phyloP scores from a whole-genome alignment of 345 rosid genomes.

The Hypericum androsaemum region DNA sequence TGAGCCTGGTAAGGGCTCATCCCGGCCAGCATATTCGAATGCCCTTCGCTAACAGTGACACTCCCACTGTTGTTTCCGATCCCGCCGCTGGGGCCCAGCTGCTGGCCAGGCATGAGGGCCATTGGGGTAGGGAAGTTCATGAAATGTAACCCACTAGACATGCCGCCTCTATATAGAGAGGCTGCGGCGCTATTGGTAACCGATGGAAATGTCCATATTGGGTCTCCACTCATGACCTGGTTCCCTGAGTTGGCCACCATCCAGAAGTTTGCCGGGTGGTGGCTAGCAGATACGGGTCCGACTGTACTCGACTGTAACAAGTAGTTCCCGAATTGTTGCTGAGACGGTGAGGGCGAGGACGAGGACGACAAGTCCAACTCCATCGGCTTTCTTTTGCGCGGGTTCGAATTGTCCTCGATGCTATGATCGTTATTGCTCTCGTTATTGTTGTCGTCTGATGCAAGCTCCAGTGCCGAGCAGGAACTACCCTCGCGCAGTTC shows the following conservation, averaged over 20 bases:
- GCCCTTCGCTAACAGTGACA: slow-evolving; percentile 37
- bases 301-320: slow-evolving; percentile 49
- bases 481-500: not conserved
- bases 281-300: slow-evolving; percentile 47
- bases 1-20: slow-evolving; percentile 51
- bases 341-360: slow-evolving; percentile 13
- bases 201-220: slow-evolving; percentile 81
- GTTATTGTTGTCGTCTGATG: not conserved
- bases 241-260: slow-evolving; percentile 67
- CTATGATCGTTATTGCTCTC: not conserved
- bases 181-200: slow-evolving; percentile 40
- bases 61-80: slow-evolving; percentile 11
- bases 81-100: slow-evolving; percentile 40
- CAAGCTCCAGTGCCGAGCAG: not conserved
- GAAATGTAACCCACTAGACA: slow-evolving; percentile 82
- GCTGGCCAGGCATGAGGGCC: slow-evolving; percentile 72
- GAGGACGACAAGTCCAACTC: not conserved
- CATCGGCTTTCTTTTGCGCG: too few relatives aligned
- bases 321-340: slow-evolving; percentile 58
- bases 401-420: too few relatives aligned
- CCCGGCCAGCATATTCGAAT: slow-evolving; percentile 63
- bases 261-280: slow-evolving; percentile 80
- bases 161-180: slow-evolving; percentile 51
- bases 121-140: slow-evolving; percentile 89
- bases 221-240: slow-evolving; percentile 64